phyloP scores from a whole-genome alignment of 257 asterid species.

The Gentiana macrophylla region DNA sequence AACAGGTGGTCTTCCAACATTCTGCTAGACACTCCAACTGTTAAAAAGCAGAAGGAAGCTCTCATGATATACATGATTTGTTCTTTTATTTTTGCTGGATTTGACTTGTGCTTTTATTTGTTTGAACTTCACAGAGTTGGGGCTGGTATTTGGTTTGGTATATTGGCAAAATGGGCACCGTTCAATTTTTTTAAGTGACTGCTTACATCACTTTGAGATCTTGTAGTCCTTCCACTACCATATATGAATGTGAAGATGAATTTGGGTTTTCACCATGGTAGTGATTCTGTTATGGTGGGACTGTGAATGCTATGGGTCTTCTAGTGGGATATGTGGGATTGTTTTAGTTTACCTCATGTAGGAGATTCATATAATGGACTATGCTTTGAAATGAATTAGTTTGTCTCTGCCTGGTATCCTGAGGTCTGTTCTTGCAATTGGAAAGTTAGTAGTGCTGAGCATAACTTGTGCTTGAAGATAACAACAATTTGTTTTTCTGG shows the following conservation, averaged over 20 bases:
- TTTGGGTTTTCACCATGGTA: not conserved
- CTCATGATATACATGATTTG: not conserved
- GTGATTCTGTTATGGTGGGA: conserved; percentile 2
- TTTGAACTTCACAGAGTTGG: not conserved
- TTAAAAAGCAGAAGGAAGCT: not conserved
- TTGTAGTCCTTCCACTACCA: conserved; percentile 11
- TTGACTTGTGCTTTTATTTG: conserved; percentile 11
- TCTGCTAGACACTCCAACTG: not conserved
- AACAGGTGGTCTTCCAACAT: conserved; percentile 5
- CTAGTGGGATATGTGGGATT: conserved; percentile 14
- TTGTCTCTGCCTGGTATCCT: not conserved
- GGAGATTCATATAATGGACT: conserved; percentile 2
- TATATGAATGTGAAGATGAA: conserved; percentile 12
- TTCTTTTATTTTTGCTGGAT: conserved; percentile 6
- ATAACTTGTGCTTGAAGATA: no score
- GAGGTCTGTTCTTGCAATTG: conserved; percentile 16
- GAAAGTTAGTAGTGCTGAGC: conserved; percentile 7
- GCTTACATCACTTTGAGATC: conserved; percentile 12
- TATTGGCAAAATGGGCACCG: not conserved
- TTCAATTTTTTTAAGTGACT: conserved; percentile 2
- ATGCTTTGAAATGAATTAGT: no score
- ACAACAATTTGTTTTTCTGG: conserved; percentile 13
- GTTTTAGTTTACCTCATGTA: conserved; percentile 1
- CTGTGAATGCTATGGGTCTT: not conserved
- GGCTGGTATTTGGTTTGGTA: no score